Evolutionary conservation across 2,329 filamentous ascomycete genomes (phyloP).

Genomic region (Ophioceras dolichostomum): DNA sequence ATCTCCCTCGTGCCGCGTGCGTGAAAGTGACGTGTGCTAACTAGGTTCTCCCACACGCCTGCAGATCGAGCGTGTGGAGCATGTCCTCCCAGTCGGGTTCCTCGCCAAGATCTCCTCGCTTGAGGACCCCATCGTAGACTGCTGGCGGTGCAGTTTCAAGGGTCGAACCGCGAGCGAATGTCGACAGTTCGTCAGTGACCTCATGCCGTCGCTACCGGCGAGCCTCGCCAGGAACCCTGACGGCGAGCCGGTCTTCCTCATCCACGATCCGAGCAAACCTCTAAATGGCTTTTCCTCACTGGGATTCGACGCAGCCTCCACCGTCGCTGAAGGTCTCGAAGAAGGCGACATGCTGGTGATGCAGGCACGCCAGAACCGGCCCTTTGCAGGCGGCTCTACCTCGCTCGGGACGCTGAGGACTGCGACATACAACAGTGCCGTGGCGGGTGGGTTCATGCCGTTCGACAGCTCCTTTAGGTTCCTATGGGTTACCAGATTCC

Average conservation of each 20-base stretch:
- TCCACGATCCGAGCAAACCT: conserved; percentile 63
- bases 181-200: conserved; percentile 49
- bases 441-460: conserved; percentile 46
- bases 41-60: conserved; percentile 5
- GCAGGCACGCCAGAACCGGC: conserved; percentile 59
- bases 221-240: conserved; percentile 56
- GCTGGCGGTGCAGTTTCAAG: conserved; percentile 49
- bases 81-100: conserved; percentile 51
- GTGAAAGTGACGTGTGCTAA: conserved; percentile 12
- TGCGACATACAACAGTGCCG: conserved; percentile 55
- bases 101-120: conserved; percentile 64
- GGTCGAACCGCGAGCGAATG: conserved; percentile 38
- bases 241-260: conserved; percentile 69
- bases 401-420: conserved; percentile 61
- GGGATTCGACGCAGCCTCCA: conserved; percentile 57
- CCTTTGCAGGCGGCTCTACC: conserved; percentile 60
- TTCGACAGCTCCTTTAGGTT: conserved; percentile 46
- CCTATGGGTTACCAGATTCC: conserved; percentile 83
- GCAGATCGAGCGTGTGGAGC: conserved; percentile 54
- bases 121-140: conserved; percentile 58
- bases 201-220: conserved; percentile 51
- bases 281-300: conserved; percentile 66
- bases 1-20: conserved; percentile 4
- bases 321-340: conserved; percentile 31
- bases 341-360: conserved; percentile 72